phyloP scores from a whole-genome alignment of 306 rosid genomes.

The Glycine soja region DNA sequence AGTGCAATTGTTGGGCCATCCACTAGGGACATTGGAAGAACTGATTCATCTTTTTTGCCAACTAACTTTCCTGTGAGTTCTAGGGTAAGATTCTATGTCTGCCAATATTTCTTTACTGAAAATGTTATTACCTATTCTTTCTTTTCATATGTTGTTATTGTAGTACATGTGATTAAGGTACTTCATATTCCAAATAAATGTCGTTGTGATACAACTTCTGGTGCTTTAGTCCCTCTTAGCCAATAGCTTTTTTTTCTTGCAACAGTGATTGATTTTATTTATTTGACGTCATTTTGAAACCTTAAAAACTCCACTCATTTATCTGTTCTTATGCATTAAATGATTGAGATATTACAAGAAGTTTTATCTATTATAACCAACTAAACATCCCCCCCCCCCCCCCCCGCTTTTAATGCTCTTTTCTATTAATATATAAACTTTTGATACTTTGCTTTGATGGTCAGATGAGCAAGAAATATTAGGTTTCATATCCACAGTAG shows the following conservation, averaged over 20 bases:
- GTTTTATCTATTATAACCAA: slow-evolving; percentile 25
- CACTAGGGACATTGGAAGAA: slow-evolving; percentile 80
- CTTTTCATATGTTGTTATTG: not conserved
- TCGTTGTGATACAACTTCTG: slow-evolving; percentile 22
- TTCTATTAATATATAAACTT: not conserved
- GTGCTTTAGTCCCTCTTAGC: slow-evolving; percentile 6
- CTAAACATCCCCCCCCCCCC: not conserved
- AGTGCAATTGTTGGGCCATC: slow-evolving; percentile 77
- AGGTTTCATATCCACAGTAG: not conserved
- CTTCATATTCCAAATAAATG: slow-evolving; percentile 7
- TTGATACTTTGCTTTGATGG: slow-evolving; percentile 1
- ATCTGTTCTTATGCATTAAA: not conserved
- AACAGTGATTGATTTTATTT: not conserved
- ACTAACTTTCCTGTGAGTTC: slow-evolving; percentile 69
- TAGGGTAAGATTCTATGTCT: slow-evolving; percentile 57
- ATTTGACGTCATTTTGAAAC: slow-evolving; percentile 2
- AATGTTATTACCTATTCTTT: not conserved
- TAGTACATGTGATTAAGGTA: not conserved
- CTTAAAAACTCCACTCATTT: slow-evolving; percentile 16
- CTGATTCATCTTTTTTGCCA: slow-evolving; percentile 82
- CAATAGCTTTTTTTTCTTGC: not conserved
- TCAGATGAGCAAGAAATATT: not conserved
- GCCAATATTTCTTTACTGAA: not conserved
- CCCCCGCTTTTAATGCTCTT: not conserved
- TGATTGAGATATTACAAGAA: not conserved